These are phyloP conservation scores for Rhodomyrtus psidioides DNA, from an alignment of 441 rosid species.

Conservation along the genomic window DNA sequence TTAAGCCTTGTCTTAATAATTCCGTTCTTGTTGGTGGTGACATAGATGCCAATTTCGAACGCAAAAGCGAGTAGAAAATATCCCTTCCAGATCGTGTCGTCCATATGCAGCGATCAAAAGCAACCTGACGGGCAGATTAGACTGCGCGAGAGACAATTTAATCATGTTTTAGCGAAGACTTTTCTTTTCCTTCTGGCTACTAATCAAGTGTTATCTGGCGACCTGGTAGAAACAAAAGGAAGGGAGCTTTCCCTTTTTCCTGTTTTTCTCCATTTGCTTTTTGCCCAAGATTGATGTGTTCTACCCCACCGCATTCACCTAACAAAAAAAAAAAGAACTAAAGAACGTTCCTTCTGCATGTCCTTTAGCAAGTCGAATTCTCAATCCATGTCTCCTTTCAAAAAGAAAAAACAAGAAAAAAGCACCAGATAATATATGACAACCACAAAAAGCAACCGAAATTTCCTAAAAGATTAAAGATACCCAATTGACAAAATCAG, in stretches of 20 bases:
- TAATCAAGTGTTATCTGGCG: not conserved
- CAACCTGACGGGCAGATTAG: not conserved
- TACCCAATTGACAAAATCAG: not conserved
- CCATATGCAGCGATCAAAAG: not conserved
- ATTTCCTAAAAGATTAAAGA: not conserved
- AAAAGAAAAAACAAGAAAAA: not conserved
- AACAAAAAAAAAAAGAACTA: not conserved
- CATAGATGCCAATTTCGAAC: not conserved
- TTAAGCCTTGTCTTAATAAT: not conserved
- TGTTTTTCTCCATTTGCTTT: not conserved
- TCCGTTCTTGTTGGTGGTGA: not conserved
- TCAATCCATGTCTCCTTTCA: not conserved
- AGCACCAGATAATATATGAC: not conserved
- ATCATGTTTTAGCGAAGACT: not conserved
- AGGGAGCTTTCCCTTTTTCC: not conserved
- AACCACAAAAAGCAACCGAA: not conserved
- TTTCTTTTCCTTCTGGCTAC: not conserved
- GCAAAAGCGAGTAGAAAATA: not conserved
- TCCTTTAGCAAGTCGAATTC: not conserved
- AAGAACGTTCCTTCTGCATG: not conserved
- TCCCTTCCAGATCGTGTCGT: not conserved
- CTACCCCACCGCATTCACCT: not conserved
- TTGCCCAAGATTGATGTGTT: not conserved
- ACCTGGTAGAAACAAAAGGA: not conserved
- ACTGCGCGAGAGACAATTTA: not conserved